Base-by-base conservation (phyloP, 306 rosid genomes). In the Castanea crenata region DNA sequence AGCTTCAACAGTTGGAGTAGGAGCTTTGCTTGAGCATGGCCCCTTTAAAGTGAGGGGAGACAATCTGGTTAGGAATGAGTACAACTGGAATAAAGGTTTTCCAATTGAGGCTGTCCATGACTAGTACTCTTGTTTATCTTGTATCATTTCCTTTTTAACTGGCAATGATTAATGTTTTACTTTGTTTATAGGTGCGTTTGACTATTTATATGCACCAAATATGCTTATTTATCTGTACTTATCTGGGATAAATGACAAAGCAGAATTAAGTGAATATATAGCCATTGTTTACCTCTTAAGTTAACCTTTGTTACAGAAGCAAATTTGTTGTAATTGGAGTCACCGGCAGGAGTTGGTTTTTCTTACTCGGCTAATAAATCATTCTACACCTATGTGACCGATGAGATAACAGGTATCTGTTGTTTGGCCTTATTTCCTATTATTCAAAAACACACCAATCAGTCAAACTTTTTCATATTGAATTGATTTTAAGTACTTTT, bases 281-380 rank as follows among this genome's bases (percentile, higher is more conserved):
- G 54, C 54, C 54, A 49, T 49, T 49, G 15, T 49, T 49, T 49
- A 49, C 16, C 1, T 23, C 46, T 19, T 20, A 7, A 0, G 64
- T 46, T 41, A 23, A 16, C 75, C 13, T 25, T 76, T 76, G 31
- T 67, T 78, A 6, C 65, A 92, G 97, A 67, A 81, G 97, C 96
- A 71, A 92, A 92, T 52, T 59, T 92, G 75, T 4, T 92, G 4
- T 89, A 92, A 77, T 55, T 89, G 85, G 96, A 92, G 31, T 84
- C 95, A 9, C 96, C 96, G 0, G 96, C 92, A 5, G 96, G 93
- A 57, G 97, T 92, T 89, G 96, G 97, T 69, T 92, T 92, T 87
- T 92, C 97, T 11, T 92, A 86, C 83, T 92, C 93, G 11, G 52
- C 75, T 9, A 88, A 90, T 54, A 31, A 81, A 52, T 78, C 96